A percentile compares a stretch with the other conserved stretches of the same genome.
phyloP scores from a whole-genome alignment of 768 basidiomycete genomes.

The Amanita muscaria region DNA sequence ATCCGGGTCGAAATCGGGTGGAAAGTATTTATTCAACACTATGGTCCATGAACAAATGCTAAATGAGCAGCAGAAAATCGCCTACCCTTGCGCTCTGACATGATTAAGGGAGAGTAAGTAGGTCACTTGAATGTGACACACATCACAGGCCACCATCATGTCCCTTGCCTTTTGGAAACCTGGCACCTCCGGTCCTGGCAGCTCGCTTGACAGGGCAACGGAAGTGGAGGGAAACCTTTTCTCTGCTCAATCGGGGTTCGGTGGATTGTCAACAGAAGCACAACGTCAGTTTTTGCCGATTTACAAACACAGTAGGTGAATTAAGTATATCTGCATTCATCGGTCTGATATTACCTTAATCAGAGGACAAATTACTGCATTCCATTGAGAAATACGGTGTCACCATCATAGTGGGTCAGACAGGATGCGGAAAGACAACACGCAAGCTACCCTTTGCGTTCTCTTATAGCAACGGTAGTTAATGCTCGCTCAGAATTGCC shows the following conservation, averaged over 20 bases:
- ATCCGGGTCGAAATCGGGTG: constrained; percentile 96
- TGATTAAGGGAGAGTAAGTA: constrained; percentile 25
- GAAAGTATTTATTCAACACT: constrained; percentile 95
- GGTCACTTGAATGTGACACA: too few relatives aligned
- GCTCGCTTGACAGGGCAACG: constrained; percentile 75
- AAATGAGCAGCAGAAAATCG: not conserved
- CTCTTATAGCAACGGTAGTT: constrained; percentile 7
- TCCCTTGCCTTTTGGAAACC: constrained; percentile 84
- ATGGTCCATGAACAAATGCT: not conserved
- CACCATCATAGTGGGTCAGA: constrained; percentile 86
- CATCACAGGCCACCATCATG: constrained; percentile 31
- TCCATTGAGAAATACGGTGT: constrained; percentile 79
- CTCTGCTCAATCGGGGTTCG: constrained; percentile 43
- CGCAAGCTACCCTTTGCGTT: constrained; percentile 43
- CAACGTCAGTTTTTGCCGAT: constrained; percentile 85
- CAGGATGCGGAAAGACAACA: constrained; percentile 96
- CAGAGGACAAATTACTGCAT: constrained; percentile 75
- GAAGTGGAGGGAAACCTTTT: constrained; percentile 69
- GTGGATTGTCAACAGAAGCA: constrained; percentile 54
- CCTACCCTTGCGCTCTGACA: constrained; percentile 81
- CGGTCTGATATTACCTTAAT: not conserved
- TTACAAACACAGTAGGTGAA: constrained; percentile 77
- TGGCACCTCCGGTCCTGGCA: constrained; percentile 77
- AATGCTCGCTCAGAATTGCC: constrained; percentile 64
- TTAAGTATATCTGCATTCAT: constrained; percentile 3